A percentile compares a stretch with the other conserved stretches of the same genome.
phyloP scores from a whole-genome alignment of 495 filamentous ascomycete genomes.

The Lophiotrema nucula region DNA sequence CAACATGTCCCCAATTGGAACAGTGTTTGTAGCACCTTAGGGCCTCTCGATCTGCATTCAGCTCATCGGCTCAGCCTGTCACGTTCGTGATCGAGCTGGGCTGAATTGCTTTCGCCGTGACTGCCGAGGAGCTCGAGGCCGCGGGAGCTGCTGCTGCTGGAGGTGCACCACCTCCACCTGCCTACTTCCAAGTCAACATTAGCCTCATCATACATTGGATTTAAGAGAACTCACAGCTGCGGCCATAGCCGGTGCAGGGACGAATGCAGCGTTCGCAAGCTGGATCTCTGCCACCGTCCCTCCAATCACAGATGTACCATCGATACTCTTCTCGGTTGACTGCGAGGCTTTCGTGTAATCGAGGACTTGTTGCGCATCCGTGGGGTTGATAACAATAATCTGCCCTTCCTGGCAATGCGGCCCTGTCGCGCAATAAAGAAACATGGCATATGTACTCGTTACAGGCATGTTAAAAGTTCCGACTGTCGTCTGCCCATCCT shows the following conservation, averaged over 20 bases:
- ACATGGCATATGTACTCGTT: constrained; percentile 9
- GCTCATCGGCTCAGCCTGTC: too few relatives aligned
- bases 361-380: neutral
- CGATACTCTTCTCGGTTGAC: neutral
- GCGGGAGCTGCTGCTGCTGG: too few relatives aligned
- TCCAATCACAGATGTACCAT: constrained; percentile 1
- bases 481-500: constrained; percentile 1
- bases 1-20: too few relatives aligned
- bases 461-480: constrained; percentile 12
- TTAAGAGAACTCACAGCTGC: too few relatives aligned
- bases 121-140: too few relatives aligned
- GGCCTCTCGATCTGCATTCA: too few relatives aligned
- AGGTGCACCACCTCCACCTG: too few relatives aligned
- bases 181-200: too few relatives aligned
- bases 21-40: too few relatives aligned
- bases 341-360: constrained; percentile 12
- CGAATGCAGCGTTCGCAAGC: neutral
- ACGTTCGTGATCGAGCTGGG: too few relatives aligned
- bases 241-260: neutral
- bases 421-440: constrained; percentile 16
- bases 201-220: too few relatives aligned
- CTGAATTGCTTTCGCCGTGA: too few relatives aligned
- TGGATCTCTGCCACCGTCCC: constrained; percentile 1
- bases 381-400: constrained; percentile 16
- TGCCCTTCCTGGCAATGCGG: constrained; percentile 19